Evolutionary conservation across 78 protist species (phyloP).

Genomic region (Pigoraptor vietnamica): DNA sequence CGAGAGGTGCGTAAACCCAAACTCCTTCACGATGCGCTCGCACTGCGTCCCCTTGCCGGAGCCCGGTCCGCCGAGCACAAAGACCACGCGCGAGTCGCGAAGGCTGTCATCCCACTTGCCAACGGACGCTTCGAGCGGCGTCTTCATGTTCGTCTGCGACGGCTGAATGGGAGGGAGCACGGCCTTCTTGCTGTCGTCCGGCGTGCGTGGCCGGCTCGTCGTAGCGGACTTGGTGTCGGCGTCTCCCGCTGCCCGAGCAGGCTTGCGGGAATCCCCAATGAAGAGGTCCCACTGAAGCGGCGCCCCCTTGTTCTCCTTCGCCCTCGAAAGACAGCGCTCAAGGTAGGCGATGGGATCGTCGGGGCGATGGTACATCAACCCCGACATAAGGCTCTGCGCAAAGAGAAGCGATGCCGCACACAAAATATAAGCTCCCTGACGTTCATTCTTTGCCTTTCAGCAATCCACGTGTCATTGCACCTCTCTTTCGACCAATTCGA

Average conservation of each 20-base stretch:
- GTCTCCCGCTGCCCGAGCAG: background rate
- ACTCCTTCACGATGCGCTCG: slow-evolving; percentile 21
- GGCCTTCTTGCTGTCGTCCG: background rate
- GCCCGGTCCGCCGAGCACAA: slow-evolving; percentile 50
- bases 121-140: background rate
- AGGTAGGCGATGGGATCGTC: background rate
- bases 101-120: background rate
- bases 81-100: background rate
- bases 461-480: too few species aligned
- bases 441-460: too few species aligned
- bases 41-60: slow-evolving; percentile 59
- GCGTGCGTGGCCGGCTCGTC: background rate
- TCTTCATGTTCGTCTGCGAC: background rate
- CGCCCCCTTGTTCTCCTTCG: background rate
- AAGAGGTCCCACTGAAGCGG: background rate
- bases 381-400: background rate
- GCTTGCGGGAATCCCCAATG: background rate
- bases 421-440: too few species aligned
- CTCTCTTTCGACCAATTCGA: too few species aligned
- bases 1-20: slow-evolving; percentile 30
- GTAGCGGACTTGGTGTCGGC: too few species aligned
- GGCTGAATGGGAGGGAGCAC: background rate
- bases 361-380: background rate
- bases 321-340: background rate
- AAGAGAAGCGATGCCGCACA: background rate